Conservation (phyloP, 768 basidiomycete species). For the Tubosaeta sp. region DNA sequence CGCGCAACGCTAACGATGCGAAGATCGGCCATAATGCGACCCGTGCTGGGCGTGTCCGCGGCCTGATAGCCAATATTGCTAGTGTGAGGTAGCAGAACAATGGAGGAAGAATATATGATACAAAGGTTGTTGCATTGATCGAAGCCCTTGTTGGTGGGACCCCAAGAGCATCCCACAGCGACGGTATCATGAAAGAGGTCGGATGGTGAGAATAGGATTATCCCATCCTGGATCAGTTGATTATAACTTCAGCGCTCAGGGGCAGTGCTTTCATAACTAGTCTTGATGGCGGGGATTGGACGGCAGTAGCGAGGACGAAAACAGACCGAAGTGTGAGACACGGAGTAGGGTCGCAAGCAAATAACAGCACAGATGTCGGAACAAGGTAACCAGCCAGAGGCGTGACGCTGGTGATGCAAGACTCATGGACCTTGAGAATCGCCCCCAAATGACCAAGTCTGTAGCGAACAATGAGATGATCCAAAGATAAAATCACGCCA, state of each 20-base stretch:
- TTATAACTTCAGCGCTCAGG: neutral
- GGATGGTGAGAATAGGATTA: neutral
- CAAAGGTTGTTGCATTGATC: slow-evolving; percentile 31
- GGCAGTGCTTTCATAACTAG: neutral
- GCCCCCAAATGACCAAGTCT: no score
- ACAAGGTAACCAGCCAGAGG: no score
- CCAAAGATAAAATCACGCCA: no score
- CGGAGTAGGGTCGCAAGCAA: no score
- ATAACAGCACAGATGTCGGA: no score
- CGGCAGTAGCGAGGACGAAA: no score
- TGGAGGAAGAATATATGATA: slow-evolving; percentile 39
- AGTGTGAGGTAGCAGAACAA: slow-evolving; percentile 42
- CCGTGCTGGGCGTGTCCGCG: slow-evolving; percentile 42
- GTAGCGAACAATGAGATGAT: no score
- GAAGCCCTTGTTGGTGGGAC: slow-evolving; percentile 15
- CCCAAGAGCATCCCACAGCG: slow-evolving; percentile 2
- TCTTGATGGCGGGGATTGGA: neutral
- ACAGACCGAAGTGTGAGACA: no score
- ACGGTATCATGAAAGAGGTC: neutral
- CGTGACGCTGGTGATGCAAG: no score
- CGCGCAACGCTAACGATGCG: slow-evolving; percentile 39
- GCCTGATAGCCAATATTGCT: slow-evolving; percentile 46
- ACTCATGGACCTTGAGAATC: no score
- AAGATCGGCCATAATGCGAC: slow-evolving; percentile 46
- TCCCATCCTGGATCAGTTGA: neutral